Evolutionary conservation across 352 stramenopile genomes (phyloP).

Genomic region (Globisporangium apiculatum): DNA sequence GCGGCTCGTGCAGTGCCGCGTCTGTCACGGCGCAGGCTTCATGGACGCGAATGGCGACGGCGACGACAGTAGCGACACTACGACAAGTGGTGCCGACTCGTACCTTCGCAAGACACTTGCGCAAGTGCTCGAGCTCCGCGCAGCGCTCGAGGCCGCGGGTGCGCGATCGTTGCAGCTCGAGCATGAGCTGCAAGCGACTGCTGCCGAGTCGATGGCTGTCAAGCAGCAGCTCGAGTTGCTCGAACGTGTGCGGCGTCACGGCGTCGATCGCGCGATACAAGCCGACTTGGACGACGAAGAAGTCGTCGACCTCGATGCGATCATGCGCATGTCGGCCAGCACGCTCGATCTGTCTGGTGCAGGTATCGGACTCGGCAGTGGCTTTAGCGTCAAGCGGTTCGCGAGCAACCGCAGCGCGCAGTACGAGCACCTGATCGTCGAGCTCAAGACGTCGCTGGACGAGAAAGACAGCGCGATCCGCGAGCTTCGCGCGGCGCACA

Average conservation of each 20-base stretch:
- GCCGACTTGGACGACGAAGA: constrained; percentile 49
- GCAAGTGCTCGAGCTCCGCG: constrained; percentile 53
- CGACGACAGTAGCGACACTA: background rate
- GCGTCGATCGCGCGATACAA: constrained; percentile 30
- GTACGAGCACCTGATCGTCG: constrained; percentile 63
- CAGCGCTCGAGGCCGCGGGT: constrained; percentile 28
- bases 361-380: no score
- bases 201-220: constrained; percentile 17
- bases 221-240: constrained; percentile 36
- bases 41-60: constrained; percentile 18
- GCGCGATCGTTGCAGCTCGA: constrained; percentile 25
- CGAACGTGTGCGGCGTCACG: constrained; percentile 21
- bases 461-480: constrained; percentile 35
- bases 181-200: constrained; percentile 25
- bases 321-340: constrained; percentile 16
- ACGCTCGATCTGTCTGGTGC: no score
- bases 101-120: constrained; percentile 57
- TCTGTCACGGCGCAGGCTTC: constrained; percentile 48
- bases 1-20: constrained; percentile 40
- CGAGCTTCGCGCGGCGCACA: constrained; percentile 25
- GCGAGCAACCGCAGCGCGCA: constrained; percentile 24
- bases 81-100: constrained; percentile 24
- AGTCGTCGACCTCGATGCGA: constrained; percentile 34
- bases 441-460: constrained; percentile 46
- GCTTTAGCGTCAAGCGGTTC: background rate